Percentiles rank a stretch among this genome's conserved stretches.
Conservation (phyloP, 495 filamentous ascomycete genomes). For the Aspergillus kassunensis region DNA sequence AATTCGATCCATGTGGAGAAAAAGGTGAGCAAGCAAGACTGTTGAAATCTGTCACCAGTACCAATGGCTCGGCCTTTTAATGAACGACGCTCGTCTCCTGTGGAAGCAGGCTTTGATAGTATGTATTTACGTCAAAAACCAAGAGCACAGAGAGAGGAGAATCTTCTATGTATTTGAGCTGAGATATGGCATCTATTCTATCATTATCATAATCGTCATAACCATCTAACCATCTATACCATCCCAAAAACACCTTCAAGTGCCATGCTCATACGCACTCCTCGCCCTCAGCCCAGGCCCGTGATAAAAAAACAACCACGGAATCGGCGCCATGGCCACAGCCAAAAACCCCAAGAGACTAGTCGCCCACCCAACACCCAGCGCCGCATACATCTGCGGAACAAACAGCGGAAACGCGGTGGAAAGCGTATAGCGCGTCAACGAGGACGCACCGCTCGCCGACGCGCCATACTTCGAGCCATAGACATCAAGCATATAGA, state of each 20-base stretch:
- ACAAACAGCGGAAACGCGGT: slow-evolving; percentile 70
- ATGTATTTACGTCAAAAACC: too few species aligned
- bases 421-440: slow-evolving; percentile 69
- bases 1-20: too few species aligned
- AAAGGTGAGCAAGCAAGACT: too few species aligned
- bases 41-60: too few species aligned
- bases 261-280: slow-evolving; percentile 11
- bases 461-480: slow-evolving; percentile 2
- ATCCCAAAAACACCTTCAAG: not conserved
- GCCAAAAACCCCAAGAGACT: slow-evolving; percentile 33
- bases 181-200: too few species aligned
- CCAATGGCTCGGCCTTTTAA: too few species aligned
- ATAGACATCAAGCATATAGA: slow-evolving; percentile 49
- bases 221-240: too few species aligned
- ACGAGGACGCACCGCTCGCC: slow-evolving; percentile 50
- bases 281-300: slow-evolving; percentile 1
- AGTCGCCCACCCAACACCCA: slow-evolving; percentile 73
- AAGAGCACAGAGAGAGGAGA: too few species aligned
- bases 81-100: too few species aligned
- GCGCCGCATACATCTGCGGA: slow-evolving; percentile 59
- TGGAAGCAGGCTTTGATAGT: too few species aligned
- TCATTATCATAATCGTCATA: too few species aligned
- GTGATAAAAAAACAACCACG: slow-evolving; percentile 7
- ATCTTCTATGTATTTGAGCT: too few species aligned
- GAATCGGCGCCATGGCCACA: slow-evolving; percentile 11